phyloP scores from a whole-genome alignment of 2,329 filamentous ascomycete genomes.

The Pseudomassariella vexata region DNA sequence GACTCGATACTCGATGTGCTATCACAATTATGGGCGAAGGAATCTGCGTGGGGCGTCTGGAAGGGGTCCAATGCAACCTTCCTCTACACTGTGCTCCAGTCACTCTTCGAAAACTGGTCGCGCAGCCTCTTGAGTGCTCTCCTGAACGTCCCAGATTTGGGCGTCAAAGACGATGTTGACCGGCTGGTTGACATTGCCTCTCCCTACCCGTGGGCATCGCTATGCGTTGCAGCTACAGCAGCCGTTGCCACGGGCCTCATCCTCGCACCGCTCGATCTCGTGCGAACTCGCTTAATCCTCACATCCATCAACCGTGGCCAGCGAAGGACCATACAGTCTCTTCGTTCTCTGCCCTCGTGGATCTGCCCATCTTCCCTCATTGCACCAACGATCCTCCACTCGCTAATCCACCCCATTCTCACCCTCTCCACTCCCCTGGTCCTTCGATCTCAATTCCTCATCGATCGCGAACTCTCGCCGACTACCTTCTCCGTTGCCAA shows the following conservation, averaged over 20 bases:
- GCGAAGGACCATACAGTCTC: conserved; percentile 70
- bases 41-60: conserved; percentile 89
- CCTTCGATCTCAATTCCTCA: conserved; percentile 74
- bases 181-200: conserved; percentile 68
- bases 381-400: conserved; percentile 81
- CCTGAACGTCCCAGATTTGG: conserved; percentile 81
- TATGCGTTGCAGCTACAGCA: conserved; percentile 63
- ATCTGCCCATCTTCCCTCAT: conserved; percentile 65
- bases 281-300: conserved; percentile 82
- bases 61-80: conserved; percentile 91
- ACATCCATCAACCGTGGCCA: conserved; percentile 71
- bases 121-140: conserved; percentile 85
- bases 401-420: conserved; percentile 76
- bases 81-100: conserved; percentile 79
- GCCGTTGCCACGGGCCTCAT: conserved; percentile 70
- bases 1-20: conserved; percentile 84
- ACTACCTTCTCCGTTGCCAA: conserved; percentile 75
- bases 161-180: conserved; percentile 70
- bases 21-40: conserved; percentile 80
- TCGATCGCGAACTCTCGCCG: conserved; percentile 78
- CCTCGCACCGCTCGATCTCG: conserved; percentile 81
- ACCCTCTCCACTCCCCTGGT: conserved; percentile 78
- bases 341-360: conserved; percentile 74
- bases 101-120: conserved; percentile 87
- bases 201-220: conserved; percentile 73